Base-by-base conservation (phyloP, 2,329 filamentous ascomycete genomes). In the Claviceps pusilla region DNA sequence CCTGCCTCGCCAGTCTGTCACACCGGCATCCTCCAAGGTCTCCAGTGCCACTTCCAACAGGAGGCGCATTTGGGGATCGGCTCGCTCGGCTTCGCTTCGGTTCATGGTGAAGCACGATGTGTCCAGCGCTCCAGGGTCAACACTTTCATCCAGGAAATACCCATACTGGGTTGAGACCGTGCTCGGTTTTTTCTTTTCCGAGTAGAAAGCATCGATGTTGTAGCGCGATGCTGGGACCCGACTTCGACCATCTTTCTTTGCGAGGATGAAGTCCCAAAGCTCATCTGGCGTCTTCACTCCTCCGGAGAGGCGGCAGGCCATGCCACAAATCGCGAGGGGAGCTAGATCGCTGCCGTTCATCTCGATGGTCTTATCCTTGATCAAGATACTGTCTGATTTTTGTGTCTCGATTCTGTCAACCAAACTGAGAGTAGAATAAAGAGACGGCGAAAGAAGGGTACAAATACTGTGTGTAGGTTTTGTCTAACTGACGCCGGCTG, bases 61-160 rank as follows among this genome's bases (percentile, higher is more conserved):
- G 35, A 63, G 54, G 4, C 64, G 54, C 35, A 64, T 62, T 51
- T 67, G 65, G 1, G 62, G 63, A 57, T 70, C 68, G 54, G 67
- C 60, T 3, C 48, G 54, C 28, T 61, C 62, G 3, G 61, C 61
- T 49, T 68, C 66, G 24, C 59, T 7, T 12, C 51, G 54, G 2
- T 53, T 61, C 55, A 69, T 62, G 2, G 60, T 63, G 56, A 66
- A 69, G 56, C 69, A 68, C 9, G 59, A 61, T 1, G 64, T 54
- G 53, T 70, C 67, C 12, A 68, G 55, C n/a, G 58, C 48, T 3
- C 57, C 52, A 3, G 66, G 53, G 24, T 68, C 59, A 3, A 42
- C 4, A n/a, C 10, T 31, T 3, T 57, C 41, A 4, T 62, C 54
- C 1, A 69, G 61, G 42, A 64, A 68, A 50, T 67, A 62, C 3